Evolutionary conservation across 176 grass and related monocot species (phyloP), one percentile per base, ranked within the genome.

Genomic region (Themeda triandra): DNA sequence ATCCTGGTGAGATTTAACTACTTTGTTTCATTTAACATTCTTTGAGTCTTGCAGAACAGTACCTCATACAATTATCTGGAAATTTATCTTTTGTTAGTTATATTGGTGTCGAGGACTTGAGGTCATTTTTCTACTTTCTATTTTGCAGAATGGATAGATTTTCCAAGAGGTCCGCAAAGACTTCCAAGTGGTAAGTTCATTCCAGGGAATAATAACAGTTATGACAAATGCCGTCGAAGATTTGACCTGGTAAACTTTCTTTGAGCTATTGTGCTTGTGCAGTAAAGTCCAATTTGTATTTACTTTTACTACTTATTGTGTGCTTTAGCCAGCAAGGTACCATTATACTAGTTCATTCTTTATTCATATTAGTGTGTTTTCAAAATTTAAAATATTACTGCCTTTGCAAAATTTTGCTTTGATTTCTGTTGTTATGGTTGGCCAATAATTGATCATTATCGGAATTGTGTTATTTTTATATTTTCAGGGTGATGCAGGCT

Each of bases 131-230:
- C 39, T 53, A 81, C 11, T 29, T 70, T 86, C 30, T 66, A 41
- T 82, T 85, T 92, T 76, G 62, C 85, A 97, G 92, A 97, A 79
- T 97, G 94, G 94, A 94, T 94, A 84, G 94, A 97, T 83, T 94
- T 97, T 82, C 94, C 92, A n/a, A 92, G 92, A 88, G 64, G 71
- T 39, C 89, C 89, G 1, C 90, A 94, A 60, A 81, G 49, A 83
- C 89, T 97, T 78, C 89, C 89, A 39, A 74, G 86, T 82, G 94
- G 94, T 23, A 90, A 85, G 68, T 89, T 94, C 4, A 86, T 97
- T 63, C 85, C 92, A 32, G 94, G 94, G 66, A 97, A 97, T 82
- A 94, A 97, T 63, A 68, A 87, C 68, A 97, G 94, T 77, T 97
- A 79, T 80, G 94, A 97, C 71, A 97, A 97, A 90, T 97, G 94